Evolutionary conservation across 805 yeast genomes (phyloP), one percentile per base, ranked within the genome.

Genomic region (Candida boleticola): DNA sequence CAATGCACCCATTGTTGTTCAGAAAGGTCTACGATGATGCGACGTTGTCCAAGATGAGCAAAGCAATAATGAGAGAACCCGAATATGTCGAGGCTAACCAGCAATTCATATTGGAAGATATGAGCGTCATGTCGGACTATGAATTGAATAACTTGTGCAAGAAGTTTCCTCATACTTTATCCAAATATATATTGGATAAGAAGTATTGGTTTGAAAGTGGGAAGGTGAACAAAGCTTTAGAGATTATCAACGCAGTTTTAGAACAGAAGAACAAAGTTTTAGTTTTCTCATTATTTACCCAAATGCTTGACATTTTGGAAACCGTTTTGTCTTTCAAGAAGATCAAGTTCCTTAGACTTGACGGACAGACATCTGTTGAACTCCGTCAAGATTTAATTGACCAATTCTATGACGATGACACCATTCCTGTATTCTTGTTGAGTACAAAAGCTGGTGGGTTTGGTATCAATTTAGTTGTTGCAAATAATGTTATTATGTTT

Each of bases 391-490:
- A 85, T 44, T 68, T 92, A 51, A 92, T 93, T 52, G 99, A 93
- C 66, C 80, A 79, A 51, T 93, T 86, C 58, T 84, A 89, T 55
- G 89, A 86, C 26, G 95, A 89, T 47, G 76, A 77, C 0, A 72
- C 80, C 4, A 87, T 93, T 49, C 92, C 95, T 0, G 84, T 93
- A 3, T 92, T 93, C 55, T 70, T 93, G 38, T 69, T 93, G 34
- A 88, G 97, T 9, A 93, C 99, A 3, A 89, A 88, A 59, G 98
- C 99, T 0, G 99, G 99, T 58, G 99, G 99, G 1, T 93, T 93
- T 65, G 99, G 99, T 44, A 93, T 93, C 64, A 93, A 93, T 57
- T 74, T 93, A 54, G 93, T 95, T 1, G 93, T 96, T 57, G 98
- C 99, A 5, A 92, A 89, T 58, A 80, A 83, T 46, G 99, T 93